Evolutionary conservation across 2,329 filamentous ascomycete species (phyloP), one percentile per base, ranked within the genome.

Genomic region (Orbilia quercus): DNA sequence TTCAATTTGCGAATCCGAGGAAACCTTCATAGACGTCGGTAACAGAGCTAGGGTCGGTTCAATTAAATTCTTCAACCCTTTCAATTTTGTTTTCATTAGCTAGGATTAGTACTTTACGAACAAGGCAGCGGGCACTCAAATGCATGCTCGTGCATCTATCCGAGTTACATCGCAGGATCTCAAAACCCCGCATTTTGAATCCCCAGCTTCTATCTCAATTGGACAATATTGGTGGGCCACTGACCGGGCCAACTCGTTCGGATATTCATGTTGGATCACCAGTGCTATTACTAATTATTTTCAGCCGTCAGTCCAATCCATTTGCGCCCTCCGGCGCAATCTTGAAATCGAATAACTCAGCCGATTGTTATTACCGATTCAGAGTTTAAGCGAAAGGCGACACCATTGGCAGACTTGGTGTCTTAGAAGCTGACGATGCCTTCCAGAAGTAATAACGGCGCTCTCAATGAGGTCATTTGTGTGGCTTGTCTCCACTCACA

Each of bases 161-260:
- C 58, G 58, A 51, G 66, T 63, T 63, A 63, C 66, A 71, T 71
- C 22, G 57, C 66, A 71, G 57, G 58, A 63, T 57, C 25, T 31
- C 40, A 31, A 60, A 63, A 58, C 67, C 67, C 67, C 67, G 59
- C 67, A 65, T 55, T 23, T 20, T 25, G 6, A n/a, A 4, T 38
- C 50, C 25, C 28, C 44, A 44, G 31, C 5, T 34, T 22, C 12
- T 42, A 4, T 22, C 50, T 54, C 18, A 54, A 54, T 23, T 18
- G 18, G n/a, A 20, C 11, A n/a, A n/a, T n/a, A n/a, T n/a, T 31
- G 25, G 18, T 40, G 18, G 50, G 18, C 42, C 11, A 16, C 12
- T 25, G 25, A 48, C 40, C 47, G 38, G n/a, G 42, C 16, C 34
- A 14, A 31, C 62, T 48, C 31, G 40, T 34, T 53, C 16, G 20